Percentiles rank a stretch among this genome's conserved stretches.
Evolutionary conservation across 2,329 filamentous ascomycete species (phyloP).

Genomic region (Dothiorella sarmentorum): DNA sequence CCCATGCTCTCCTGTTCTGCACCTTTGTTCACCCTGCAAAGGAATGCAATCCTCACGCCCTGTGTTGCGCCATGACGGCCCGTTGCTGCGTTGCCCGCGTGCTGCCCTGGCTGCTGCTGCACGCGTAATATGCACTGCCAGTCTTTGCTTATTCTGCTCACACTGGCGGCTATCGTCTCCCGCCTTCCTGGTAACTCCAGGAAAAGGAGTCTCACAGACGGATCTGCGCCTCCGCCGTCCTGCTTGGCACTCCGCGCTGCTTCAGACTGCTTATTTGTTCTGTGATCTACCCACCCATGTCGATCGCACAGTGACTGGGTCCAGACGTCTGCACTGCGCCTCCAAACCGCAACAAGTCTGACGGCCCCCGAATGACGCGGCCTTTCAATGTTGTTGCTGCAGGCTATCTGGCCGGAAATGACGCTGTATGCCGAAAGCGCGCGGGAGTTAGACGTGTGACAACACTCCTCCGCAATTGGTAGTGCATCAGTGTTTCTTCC

Average conservation of each 20-base stretch:
- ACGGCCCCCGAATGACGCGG: background rate
- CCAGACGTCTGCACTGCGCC: constrained; percentile 3
- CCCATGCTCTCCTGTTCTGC: background rate
- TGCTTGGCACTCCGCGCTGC: constrained; percentile 7
- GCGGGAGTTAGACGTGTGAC: background rate
- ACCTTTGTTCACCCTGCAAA: background rate
- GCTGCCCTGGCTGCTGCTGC: background rate
- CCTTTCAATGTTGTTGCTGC: background rate
- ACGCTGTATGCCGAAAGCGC: background rate
- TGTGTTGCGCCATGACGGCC: background rate
- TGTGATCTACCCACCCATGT: background rate
- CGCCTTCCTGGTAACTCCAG: background rate
- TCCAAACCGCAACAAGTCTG: background rate
- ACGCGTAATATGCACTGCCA: constrained; percentile 1
- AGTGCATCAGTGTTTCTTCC: constrained; percentile 7
- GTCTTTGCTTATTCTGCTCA: constrained; percentile 1
- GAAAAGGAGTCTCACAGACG: background rate
- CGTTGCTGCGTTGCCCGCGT: background rate
- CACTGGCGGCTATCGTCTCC: background rate
- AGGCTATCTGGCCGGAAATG: background rate
- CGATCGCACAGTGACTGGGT: background rate
- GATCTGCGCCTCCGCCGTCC: background rate
- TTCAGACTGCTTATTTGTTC: background rate
- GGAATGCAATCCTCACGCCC: constrained; percentile 5
- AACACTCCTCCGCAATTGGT: background rate